Conservation (phyloP, 305 asterid genomes). For the Ajuga reptans region DNA sequence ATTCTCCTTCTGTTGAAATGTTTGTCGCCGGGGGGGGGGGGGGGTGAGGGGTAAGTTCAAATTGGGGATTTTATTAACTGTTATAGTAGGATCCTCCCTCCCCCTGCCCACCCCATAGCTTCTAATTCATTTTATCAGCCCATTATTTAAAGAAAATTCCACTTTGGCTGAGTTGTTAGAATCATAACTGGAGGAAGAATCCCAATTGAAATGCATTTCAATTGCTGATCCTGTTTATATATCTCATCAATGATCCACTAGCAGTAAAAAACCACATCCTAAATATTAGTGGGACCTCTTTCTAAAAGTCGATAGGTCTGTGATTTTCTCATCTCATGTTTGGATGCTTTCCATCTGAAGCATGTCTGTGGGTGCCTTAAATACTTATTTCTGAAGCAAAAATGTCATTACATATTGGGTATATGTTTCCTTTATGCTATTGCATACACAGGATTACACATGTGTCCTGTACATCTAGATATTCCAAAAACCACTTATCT, state of each 20-base stretch:
- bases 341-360: neutral
- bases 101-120: too few species aligned
- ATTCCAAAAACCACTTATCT: neutral
- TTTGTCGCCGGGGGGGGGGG: too few species aligned
- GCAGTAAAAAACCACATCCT: neutral
- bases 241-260: neutral
- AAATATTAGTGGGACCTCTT: neutral
- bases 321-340: neutral
- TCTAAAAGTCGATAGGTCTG: neutral
- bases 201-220: neutral
- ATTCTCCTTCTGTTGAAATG: neutral
- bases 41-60: neutral
- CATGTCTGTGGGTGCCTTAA: neutral
- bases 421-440: neutral
- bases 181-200: neutral
- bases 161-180: neutral
- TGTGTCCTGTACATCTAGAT: neutral
- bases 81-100: neutral
- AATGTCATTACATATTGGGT: neutral
- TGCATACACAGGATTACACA: neutral
- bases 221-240: neutral
- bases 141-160: neutral
- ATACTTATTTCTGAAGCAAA: neutral
- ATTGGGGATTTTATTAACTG: constrained; percentile 3
- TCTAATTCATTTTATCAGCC: neutral